Evolutionary conservation across 768 basidiomycete species (phyloP).

Genomic region (Trametes cubensis): DNA sequence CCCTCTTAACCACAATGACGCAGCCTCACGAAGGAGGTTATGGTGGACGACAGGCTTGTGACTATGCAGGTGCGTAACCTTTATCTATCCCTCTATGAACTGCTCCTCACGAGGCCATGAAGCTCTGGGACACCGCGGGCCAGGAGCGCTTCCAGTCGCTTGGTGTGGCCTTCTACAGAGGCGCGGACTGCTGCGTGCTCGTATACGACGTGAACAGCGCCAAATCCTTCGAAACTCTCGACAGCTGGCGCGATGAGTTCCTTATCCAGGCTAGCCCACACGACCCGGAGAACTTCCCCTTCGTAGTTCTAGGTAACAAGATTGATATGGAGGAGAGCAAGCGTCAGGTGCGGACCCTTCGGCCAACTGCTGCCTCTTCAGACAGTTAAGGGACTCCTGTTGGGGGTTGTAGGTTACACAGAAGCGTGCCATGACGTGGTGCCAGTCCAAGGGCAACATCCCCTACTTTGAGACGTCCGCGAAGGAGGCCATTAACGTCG

Average conservation of each 20-base stretch:
- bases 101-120: not conserved
- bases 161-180: conserved; percentile 98
- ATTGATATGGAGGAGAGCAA: conserved; percentile 99
- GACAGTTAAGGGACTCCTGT: not conserved
- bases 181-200: conserved; percentile 98
- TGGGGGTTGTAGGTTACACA: conserved; percentile 76
- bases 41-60: conserved; percentile 96
- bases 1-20: conserved; percentile 4
- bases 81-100: not conserved
- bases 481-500: conserved; percentile 99
- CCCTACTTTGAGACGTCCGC: conserved; percentile 99
- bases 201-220: conserved; percentile 99
- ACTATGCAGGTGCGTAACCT: conserved; percentile 91
- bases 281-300: conserved; percentile 99
- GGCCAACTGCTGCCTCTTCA: not conserved
- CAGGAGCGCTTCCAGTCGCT: conserved; percentile 99
- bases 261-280: conserved; percentile 98
- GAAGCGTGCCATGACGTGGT: conserved; percentile 99
- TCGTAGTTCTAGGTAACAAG: conserved; percentile 99
- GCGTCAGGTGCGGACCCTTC: conserved; percentile 69
- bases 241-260: conserved; percentile 99
- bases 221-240: conserved; percentile 97
- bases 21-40: conserved; percentile 96
- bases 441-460: conserved; percentile 98
- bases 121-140: conserved; percentile 99